phyloP scores from a whole-genome alignment of 1,284 basidiomycete species.

The Omphalotus olearius region DNA sequence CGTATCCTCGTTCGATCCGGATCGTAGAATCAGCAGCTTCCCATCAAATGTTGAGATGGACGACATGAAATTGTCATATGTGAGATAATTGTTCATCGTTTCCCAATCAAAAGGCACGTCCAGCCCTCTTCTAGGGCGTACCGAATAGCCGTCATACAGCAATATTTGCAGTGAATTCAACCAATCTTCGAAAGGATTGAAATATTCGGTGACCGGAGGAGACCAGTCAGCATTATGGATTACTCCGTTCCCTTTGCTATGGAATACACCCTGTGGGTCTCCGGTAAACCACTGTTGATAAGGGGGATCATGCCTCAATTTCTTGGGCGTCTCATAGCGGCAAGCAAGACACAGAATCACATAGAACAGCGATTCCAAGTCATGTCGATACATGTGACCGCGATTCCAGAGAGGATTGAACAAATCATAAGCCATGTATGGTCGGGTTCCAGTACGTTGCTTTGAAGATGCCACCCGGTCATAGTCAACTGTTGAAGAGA shows the following conservation, averaged over 20 bases:
- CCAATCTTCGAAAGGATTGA: too few species aligned
- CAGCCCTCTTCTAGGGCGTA: too few species aligned
- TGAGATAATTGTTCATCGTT: neutral
- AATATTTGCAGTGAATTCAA: too few species aligned
- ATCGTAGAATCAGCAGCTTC: neutral
- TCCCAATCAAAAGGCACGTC: neutral
- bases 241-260: too few species aligned
- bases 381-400: constrained; percentile 9
- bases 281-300: too few species aligned
- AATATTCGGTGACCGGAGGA: too few species aligned
- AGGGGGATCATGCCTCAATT: too few species aligned
- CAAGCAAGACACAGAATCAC: constrained; percentile 2
- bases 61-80: neutral
- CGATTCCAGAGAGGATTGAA: neutral
- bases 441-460: constrained; percentile 7
- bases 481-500: neutral
- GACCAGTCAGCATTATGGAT: too few species aligned
- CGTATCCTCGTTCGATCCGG: too few species aligned
- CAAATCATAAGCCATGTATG: constrained; percentile 10
- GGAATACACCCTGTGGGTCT: too few species aligned
- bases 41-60: neutral
- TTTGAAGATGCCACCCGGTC: neutral
- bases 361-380: constrained; percentile 10
- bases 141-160: too few species aligned
- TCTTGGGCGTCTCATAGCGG: neutral